Evolutionary conservation across 2,329 filamentous ascomycete genomes (phyloP), one percentile per base, ranked within the genome.

Genomic region (Huntiella decipiens): DNA sequence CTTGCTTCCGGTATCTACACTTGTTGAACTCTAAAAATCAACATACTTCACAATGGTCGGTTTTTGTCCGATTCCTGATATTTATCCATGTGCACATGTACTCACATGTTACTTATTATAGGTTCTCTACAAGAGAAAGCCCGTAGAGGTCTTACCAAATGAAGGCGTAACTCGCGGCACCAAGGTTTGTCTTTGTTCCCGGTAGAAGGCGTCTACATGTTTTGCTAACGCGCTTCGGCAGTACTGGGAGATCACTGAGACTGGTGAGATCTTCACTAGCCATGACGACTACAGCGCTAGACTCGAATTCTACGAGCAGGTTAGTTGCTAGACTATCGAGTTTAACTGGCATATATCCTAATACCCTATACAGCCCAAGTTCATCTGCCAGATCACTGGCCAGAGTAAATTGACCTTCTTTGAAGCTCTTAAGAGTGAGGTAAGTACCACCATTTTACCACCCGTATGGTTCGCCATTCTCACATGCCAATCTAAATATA

Each of bases 81-180:
- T 28, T 28, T 28, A 10, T 4, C 22, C 22, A 28, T 28, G 22
- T 10, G 22, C 22, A 7, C 22, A 28, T 28, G 22, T 10, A 28
- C 22, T 28, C 10, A 28, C 22, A 28, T 10, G 8, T 28, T 8
- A 28, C 22, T 28, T 28, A 28, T 28, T 45, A 43, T 58, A 96
- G 88, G 88, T 98, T 55, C 73, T 94, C 53, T 95, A 83, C 64
- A 96, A 96, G 67, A 77, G 91, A 56, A 96, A 96, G 65, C 87
- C 87, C 48, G 86, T 96, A 58, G 78, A 83, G 64, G 82, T 85
- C 59, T 67, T 28, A 28, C 22, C 5, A 28, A 28, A 28, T 28
- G 22, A 28, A 28, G 22, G 22, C 22, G 22, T 28, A 28, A 28
- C 22, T 28, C 22, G 48, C 44, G 38, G 36, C 49, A 46, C 45